Evolutionary conservation across 768 basidiomycete genomes (phyloP).

Genomic region (Tulasnella sp.): DNA sequence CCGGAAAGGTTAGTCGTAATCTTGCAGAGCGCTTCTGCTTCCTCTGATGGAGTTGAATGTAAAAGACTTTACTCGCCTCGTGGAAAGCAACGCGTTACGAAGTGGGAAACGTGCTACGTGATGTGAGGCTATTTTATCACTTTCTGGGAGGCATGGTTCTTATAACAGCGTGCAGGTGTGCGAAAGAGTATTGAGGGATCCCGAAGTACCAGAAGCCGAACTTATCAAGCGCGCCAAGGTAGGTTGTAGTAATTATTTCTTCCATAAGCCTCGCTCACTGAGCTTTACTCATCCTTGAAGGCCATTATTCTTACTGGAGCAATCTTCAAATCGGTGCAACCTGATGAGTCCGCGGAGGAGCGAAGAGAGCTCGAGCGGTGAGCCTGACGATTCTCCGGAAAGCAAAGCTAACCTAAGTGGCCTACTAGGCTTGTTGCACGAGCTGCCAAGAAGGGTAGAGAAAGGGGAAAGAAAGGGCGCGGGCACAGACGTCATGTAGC

Average conservation of each 20-base stretch:
- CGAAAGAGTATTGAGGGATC: constrained; percentile 84
- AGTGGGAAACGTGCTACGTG: constrained; percentile 85
- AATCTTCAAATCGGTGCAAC: constrained; percentile 80
- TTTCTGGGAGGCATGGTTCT: not conserved
- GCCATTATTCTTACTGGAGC: constrained; percentile 87
- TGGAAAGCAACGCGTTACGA: constrained; percentile 98
- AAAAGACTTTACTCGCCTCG: constrained; percentile 88
- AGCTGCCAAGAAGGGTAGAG: constrained; percentile 57
- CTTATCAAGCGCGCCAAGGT: constrained; percentile 87
- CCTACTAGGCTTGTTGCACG: constrained; percentile 77
- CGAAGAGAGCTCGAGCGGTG: constrained; percentile 94
- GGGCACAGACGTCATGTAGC: not conserved
- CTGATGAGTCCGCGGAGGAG: constrained; percentile 93
- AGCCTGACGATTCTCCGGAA: constrained; percentile 41
- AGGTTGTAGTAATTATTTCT: constrained; percentile 24
- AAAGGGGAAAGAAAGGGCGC: constrained; percentile 33
- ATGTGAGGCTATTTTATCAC: constrained; percentile 46
- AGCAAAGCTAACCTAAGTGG: constrained; percentile 29
- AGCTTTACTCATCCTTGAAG: constrained; percentile 45
- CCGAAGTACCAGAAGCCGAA: constrained; percentile 67
- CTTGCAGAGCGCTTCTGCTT: not conserved
- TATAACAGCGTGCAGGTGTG: constrained; percentile 55
- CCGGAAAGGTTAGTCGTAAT: constrained; percentile 69
- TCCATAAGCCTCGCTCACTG: not conserved
- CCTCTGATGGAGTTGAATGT: not conserved